These are phyloP conservation scores for Wallacemonas rigidus DNA, from an alignment of 208 protist genomes.

Conservation along the genomic window DNA sequence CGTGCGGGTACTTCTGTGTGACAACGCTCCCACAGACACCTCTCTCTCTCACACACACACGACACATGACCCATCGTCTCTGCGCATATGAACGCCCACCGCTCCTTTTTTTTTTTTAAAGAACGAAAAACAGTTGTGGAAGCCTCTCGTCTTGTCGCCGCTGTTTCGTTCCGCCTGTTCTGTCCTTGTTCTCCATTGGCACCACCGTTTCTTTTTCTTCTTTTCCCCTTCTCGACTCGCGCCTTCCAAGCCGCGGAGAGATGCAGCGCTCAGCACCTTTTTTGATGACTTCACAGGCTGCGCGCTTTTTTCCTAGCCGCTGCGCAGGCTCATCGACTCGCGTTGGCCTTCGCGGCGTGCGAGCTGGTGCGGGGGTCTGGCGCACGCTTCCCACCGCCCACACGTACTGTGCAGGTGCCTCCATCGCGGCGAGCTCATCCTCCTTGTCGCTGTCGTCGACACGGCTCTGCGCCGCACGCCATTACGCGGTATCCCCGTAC, in stretches of 20 bases:
- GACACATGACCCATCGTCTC: no score
- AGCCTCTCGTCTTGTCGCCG: no score
- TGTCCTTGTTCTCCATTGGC: neutral
- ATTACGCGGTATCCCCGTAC: constrained; percentile 30
- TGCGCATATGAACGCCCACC: no score
- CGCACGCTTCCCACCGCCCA: constrained; percentile 12
- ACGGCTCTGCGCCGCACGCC: neutral
- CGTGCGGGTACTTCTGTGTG: no score
- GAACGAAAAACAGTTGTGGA: no score
- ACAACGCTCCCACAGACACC: no score
- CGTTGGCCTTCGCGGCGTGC: neutral
- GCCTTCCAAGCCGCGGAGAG: neutral
- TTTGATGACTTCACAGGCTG: constrained; percentile 6
- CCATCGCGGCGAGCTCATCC: neutral
- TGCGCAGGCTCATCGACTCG: neutral
- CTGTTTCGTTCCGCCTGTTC: no score
- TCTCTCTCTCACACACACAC: no score
- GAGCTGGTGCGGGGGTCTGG: neutral
- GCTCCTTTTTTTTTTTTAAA: no score
- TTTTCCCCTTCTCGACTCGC: neutral
- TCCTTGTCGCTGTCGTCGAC: neutral
- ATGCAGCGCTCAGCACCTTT: constrained; percentile 6
- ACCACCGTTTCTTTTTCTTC: neutral
- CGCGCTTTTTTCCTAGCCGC: neutral
- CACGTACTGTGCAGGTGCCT: neutral